A percentile compares a stretch with the other conserved stretches of the same genome.
Evolutionary conservation across 2,329 filamentous ascomycete genomes (phyloP).

Genomic region (Nothophoma quercina): DNA sequence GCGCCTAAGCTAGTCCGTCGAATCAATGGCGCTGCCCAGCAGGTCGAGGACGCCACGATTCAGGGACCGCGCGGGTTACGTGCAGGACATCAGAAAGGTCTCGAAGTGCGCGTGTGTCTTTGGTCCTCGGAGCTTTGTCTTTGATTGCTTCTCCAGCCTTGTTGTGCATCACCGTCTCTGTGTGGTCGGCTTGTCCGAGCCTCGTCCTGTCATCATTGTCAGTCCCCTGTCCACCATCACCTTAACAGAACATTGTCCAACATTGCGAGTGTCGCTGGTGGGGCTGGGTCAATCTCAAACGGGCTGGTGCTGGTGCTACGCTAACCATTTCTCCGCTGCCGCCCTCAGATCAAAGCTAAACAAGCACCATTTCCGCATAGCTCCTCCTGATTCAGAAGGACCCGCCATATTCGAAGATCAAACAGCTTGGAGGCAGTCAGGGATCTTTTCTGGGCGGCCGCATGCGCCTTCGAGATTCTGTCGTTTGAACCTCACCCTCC

Average conservation of each 20-base stretch:
- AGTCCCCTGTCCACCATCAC: conserved; percentile 20
- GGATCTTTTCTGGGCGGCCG: conserved; percentile 31
- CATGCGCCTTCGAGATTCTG: conserved; percentile 29
- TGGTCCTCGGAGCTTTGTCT: conserved; percentile 23
- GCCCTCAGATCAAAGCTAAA: conserved; percentile 43
- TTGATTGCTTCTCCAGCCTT: conserved; percentile 23
- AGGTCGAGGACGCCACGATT: conserved; percentile 37
- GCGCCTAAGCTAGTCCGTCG: conserved; percentile 31
- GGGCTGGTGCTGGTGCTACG: conserved; percentile 33
- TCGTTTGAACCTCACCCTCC: conserved; percentile 25
- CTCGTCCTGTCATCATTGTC: conserved; percentile 12
- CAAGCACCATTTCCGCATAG: conserved; percentile 42
- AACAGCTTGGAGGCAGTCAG: conserved; percentile 33
- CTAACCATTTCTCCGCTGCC: conserved; percentile 42
- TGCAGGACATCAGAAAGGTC: conserved; percentile 26
- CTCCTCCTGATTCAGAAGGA: conserved; percentile 41
- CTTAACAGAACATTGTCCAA: conserved; percentile 35
- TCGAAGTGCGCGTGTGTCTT: conserved; percentile 26
- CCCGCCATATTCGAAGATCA: conserved; percentile 36
- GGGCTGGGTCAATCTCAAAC: conserved; percentile 38
- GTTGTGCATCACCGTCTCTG: conserved; percentile 18
- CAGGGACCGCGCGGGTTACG: conserved; percentile 44
- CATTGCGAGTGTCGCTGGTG: conserved; percentile 43
- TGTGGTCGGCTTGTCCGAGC: conserved; percentile 19
- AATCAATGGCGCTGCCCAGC: conserved; percentile 40